These are phyloP conservation scores for Azolla pinnata DNA, from an alignment of 75 land plant species.

Conservation along the genomic window DNA sequence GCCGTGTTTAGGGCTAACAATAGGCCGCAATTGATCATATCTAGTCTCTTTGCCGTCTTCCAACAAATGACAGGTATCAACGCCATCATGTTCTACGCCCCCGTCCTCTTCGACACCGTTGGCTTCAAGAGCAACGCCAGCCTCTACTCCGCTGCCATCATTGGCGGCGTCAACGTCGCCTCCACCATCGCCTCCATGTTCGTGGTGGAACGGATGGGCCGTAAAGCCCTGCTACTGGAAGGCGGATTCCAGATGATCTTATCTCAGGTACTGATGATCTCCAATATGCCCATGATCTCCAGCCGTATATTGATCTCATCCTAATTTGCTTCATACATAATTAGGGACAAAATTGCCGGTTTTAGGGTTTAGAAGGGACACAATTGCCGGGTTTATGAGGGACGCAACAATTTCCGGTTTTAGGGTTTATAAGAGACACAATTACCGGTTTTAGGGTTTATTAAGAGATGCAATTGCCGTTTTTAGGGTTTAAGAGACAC, in stretches of 20 bases:
- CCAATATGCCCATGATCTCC: background rate
- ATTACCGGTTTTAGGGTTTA: no score
- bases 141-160: constrained; percentile 14
- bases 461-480: no score
- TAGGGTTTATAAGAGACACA: no score
- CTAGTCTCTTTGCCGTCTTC: constrained; percentile 12
- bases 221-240: constrained; percentile 14
- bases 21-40: constrained; percentile 27
- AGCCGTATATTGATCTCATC: background rate
- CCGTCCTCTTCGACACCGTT: constrained; percentile 23
- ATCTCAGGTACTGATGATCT: constrained; percentile 13
- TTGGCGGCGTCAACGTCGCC: constrained; percentile 19
- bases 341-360: no score
- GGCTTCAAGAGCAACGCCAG: constrained; percentile 23
- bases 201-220: constrained; percentile 22
- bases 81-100: constrained; percentile 33
- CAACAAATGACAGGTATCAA: constrained; percentile 37
- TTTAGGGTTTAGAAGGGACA: no score
- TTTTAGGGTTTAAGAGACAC: no score
- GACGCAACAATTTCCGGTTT: no score
- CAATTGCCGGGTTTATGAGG: no score
- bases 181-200: constrained; percentile 20
- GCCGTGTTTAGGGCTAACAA: constrained; percentile 16
- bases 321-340: background rate
- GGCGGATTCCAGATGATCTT: constrained; percentile 34